phyloP scores from a whole-genome alignment of 2,329 filamentous ascomycete genomes.

The Tolypocladium endophyticum region DNA sequence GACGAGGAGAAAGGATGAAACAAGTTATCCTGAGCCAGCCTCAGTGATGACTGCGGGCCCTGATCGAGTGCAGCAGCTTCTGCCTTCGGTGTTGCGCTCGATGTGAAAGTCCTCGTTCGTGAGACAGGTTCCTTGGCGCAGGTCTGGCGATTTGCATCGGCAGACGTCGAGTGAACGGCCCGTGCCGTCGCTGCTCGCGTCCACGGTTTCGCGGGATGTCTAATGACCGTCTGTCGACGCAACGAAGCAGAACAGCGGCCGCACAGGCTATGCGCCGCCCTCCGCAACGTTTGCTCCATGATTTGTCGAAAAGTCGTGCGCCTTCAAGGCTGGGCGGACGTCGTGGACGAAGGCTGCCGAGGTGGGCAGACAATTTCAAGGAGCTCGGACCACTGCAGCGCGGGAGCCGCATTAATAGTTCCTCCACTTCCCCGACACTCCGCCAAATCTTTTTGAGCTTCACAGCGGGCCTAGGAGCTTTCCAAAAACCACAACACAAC shows the following conservation, averaged over 20 bases:
- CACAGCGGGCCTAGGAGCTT: conserved; percentile 6
- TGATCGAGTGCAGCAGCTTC: conserved; percentile 16
- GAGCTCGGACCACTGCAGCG: conserved; percentile 18
- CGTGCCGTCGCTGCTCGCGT: conserved; percentile 15
- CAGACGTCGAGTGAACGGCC: conserved; percentile 15
- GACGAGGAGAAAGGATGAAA: conserved; percentile 90
- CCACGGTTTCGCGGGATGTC: conserved; percentile 13
- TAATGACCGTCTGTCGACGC: conserved; percentile 16
- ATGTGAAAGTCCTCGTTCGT: conserved; percentile 18
- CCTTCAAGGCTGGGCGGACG: neutral
- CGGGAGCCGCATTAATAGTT: conserved; percentile 25
- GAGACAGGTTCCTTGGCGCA: conserved; percentile 6
- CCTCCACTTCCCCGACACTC: conserved; percentile 15
- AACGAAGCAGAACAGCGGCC: conserved; percentile 27
- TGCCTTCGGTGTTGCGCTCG: conserved; percentile 12
- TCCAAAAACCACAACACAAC: conserved; percentile 5
- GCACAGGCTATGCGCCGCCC: conserved; percentile 27
- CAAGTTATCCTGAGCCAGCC: conserved; percentile 64
- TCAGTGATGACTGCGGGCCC: conserved; percentile 12
- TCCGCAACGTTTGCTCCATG: conserved; percentile 31
- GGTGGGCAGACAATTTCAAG: conserved; percentile 1
- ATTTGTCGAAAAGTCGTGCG: conserved; percentile 1
- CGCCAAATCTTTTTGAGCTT: conserved; percentile 22
- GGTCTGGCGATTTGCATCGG: conserved; percentile 8
- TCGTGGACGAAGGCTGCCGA: neutral